These are phyloP conservation scores for Phytophthora sansomeana DNA, from an alignment of 352 stramenopile species.

Conservation along the genomic window DNA sequence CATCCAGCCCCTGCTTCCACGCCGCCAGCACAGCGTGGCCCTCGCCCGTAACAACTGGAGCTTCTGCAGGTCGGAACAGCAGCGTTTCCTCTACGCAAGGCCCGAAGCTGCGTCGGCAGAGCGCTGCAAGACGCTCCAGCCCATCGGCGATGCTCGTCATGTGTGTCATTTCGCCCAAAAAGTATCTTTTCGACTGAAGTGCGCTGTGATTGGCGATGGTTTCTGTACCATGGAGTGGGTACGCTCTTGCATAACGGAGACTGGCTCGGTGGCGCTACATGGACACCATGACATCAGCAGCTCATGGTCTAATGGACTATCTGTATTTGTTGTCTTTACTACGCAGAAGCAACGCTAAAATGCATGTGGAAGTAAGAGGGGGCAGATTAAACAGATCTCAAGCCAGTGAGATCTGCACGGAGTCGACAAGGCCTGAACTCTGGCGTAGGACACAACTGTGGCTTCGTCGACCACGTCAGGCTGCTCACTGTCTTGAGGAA, in stretches of 20 bases:
- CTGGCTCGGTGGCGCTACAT: not conserved
- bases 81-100: conserved; percentile 59
- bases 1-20: conserved; percentile 40
- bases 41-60: conserved; percentile 62
- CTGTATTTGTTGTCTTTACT: conserved; percentile 43
- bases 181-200: conserved; percentile 25
- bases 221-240: conserved; percentile 21
- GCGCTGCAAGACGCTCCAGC: conserved; percentile 38
- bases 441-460: conserved; percentile 15
- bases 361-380: conserved; percentile 22
- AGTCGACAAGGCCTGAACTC: conserved; percentile 24
- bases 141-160: conserved; percentile 22
- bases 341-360: conserved; percentile 37
- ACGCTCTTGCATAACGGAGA: conserved; percentile 14
- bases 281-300: not conserved
- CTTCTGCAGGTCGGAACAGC: conserved; percentile 66
- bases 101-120: conserved; percentile 56
- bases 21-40: conserved; percentile 58
- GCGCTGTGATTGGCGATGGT: conserved; percentile 11
- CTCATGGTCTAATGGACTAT: conserved; percentile 40
- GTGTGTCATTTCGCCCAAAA: conserved; percentile 18
- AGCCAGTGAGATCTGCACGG: conserved; percentile 13
- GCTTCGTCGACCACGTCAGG: conserved; percentile 13
- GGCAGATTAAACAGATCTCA: conserved; percentile 26
- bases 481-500: conserved; percentile 1